A percentile compares a stretch with the other conserved stretches of the same genome.
These are phyloP conservation scores for Primulina tabacum DNA, from an alignment of 257 asterid genomes.

Conservation along the genomic window DNA sequence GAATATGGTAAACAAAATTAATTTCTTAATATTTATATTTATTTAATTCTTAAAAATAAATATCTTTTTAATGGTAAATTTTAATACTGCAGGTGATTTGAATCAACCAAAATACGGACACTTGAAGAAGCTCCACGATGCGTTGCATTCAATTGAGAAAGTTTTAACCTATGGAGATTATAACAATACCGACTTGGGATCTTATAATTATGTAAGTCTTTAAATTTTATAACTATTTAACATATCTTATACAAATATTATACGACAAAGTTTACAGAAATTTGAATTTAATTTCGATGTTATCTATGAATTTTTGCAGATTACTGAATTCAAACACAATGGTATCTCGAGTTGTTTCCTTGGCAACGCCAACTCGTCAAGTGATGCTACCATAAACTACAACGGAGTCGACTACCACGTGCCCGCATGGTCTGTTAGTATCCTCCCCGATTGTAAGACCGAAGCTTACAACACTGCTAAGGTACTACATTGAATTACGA, in stretches of 20 bases:
- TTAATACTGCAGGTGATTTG: slow-evolving; percentile 33
- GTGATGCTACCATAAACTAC: slow-evolving; percentile 39
- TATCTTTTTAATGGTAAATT: background rate
- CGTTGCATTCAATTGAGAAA: slow-evolving; percentile 52
- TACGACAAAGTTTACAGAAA: too few relatives aligned
- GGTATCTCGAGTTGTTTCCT: slow-evolving; percentile 53
- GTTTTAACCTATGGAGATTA: slow-evolving; percentile 54
- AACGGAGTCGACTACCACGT: slow-evolving; percentile 37
- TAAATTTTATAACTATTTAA: too few relatives aligned
- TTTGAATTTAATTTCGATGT: too few relatives aligned
- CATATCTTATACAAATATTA: background rate
- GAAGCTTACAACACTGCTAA: slow-evolving; percentile 73
- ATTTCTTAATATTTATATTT: background rate
- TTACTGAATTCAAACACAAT: slow-evolving; percentile 34
- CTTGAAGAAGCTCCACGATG: slow-evolving; percentile 67
- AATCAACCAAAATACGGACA: slow-evolving; percentile 82
- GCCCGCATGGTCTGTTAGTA: slow-evolving; percentile 87
- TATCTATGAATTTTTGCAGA: slow-evolving; percentile 28
- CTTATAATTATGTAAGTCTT: slow-evolving; percentile 38
- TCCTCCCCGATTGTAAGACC: slow-evolving; percentile 67
- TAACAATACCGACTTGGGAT: slow-evolving; percentile 33
- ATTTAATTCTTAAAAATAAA: background rate
- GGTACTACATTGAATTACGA: slow-evolving; percentile 30
- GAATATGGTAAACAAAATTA: slow-evolving; percentile 50
- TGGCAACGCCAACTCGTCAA: slow-evolving; percentile 41